A percentile compares a stretch with the other conserved stretches of the same genome.
Conservation (phyloP, 306 rosid species). For the Psophocarpus tetragonolobus region DNA sequence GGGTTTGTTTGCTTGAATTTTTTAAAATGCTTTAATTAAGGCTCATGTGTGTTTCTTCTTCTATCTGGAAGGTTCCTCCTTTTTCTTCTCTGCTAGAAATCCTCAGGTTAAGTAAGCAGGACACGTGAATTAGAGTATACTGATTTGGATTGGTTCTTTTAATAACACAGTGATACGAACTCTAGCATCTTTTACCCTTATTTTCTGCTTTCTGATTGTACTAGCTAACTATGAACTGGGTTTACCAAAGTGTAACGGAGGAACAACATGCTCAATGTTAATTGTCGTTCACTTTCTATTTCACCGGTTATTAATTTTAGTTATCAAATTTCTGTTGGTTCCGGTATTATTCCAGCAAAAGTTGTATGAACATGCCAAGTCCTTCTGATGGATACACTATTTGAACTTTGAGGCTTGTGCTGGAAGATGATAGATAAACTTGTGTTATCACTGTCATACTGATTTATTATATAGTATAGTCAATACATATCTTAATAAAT, state of each 20-base stretch:
- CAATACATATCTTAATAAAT: not conserved
- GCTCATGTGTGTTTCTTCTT: conserved; percentile 21
- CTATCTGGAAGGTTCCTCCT: conserved; percentile 4
- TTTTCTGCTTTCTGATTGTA: conserved; percentile 14
- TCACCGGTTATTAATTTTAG: not conserved
- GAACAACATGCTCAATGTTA: not conserved
- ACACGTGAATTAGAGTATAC: not conserved
- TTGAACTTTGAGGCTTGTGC: not conserved
- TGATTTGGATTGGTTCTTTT: conserved; percentile 16
- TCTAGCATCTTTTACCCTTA: not conserved
- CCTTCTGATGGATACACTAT: not conserved
- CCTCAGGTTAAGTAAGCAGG: conserved; percentile 20
- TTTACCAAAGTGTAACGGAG: not conserved
- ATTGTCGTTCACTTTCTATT: not conserved
- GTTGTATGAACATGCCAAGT: not conserved
- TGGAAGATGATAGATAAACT: not conserved
- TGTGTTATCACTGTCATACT: not conserved
- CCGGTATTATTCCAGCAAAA: not conserved
- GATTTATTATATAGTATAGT: not conserved
- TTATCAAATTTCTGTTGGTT: not conserved
- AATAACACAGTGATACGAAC: not conserved
- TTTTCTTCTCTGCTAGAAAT: not conserved
- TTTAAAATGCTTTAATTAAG: conserved; percentile 20
- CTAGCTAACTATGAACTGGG: conserved; percentile 4
- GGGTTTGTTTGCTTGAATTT: conserved; percentile 16